A percentile compares a stretch with the other conserved stretches of the same genome.
Evolutionary conservation across 2,329 filamentous ascomycete genomes (phyloP).

Genomic region (Hirsutella minnesotensis): DNA sequence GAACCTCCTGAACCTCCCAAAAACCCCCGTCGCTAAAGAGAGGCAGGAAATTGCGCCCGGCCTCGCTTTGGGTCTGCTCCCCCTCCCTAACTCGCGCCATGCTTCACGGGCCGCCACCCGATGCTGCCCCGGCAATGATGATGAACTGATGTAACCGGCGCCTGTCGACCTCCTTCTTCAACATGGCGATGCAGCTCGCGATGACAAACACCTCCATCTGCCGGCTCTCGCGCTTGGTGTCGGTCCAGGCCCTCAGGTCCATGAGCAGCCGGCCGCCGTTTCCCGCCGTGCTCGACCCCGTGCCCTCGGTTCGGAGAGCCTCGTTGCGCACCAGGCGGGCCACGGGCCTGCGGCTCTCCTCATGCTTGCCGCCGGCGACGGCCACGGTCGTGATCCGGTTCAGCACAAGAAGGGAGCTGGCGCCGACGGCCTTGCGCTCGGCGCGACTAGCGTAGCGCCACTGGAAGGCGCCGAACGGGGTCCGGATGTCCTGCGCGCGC

Average conservation of each 20-base stretch:
- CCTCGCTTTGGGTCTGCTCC: too few species aligned
- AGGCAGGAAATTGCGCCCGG: too few species aligned
- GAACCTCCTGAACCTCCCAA: too few species aligned
- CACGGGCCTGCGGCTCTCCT: conserved; percentile 20
- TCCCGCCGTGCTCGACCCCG: conserved; percentile 26
- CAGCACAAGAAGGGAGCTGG: conserved; percentile 36
- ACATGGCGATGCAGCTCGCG: conserved; percentile 45
- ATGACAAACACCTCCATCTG: conserved; percentile 40
- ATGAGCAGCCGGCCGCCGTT: conserved; percentile 38
- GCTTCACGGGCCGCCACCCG: too few species aligned
- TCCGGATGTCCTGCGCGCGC: conserved; percentile 32
- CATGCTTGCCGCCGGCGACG: conserved; percentile 13
- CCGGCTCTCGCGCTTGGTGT: conserved; percentile 17
- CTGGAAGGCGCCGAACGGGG: conserved; percentile 36
- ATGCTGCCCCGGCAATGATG: conserved; percentile 23
- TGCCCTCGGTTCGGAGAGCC: conserved; percentile 26
- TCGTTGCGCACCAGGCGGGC: conserved; percentile 31
- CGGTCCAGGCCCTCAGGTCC: conserved; percentile 25
- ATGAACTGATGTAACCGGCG: conserved; percentile 38
- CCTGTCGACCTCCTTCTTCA: conserved; percentile 55
- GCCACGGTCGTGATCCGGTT: conserved; percentile 30
- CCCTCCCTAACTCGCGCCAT: too few species aligned
- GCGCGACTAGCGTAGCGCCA: conserved; percentile 40
- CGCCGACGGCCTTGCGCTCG: conserved; percentile 30
- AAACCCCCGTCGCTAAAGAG: too few species aligned